These are phyloP conservation scores for Alnus glutinosa DNA, from an alignment of 306 rosid species.

Conservation along the genomic window DNA sequence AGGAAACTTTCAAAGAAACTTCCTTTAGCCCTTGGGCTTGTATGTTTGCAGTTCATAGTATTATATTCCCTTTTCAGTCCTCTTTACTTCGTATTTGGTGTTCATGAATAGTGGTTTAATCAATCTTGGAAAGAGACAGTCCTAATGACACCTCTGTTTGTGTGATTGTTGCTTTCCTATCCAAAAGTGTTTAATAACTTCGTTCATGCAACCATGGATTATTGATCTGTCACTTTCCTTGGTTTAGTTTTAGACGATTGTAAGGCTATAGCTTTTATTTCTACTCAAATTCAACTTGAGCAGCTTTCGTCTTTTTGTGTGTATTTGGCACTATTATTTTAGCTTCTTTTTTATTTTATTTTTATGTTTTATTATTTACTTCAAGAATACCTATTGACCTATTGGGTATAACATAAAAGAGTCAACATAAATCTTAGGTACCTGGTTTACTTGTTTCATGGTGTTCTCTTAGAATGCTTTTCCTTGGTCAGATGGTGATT, in stretches of 20 bases:
- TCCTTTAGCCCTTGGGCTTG: constrained; percentile 48
- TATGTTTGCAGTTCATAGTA: not conserved
- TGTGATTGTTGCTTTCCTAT: not conserved
- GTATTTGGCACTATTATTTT: too few species aligned
- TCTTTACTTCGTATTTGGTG: not conserved
- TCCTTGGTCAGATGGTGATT: too few species aligned
- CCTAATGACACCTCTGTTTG: not conserved
- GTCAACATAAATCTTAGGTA: too few species aligned
- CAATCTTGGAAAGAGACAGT: not conserved
- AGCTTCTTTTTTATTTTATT: too few species aligned
- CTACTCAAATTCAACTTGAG: not conserved
- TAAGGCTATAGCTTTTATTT: not conserved
- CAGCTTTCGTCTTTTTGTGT: too few species aligned
- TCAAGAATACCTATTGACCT: too few species aligned
- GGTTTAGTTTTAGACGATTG: not conserved
- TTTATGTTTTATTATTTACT: too few species aligned
- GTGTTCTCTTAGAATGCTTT: too few species aligned
- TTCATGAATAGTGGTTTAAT: not conserved
- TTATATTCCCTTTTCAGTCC: not conserved
- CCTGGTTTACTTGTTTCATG: too few species aligned
- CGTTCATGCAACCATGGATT: not conserved
- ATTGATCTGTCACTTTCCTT: not conserved
- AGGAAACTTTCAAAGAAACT: constrained; percentile 74
- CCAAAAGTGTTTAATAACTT: not conserved
- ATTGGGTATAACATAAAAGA: too few species aligned